Conservation (phyloP, 1,284 basidiomycete genomes). For the Pterula multifida region DNA sequence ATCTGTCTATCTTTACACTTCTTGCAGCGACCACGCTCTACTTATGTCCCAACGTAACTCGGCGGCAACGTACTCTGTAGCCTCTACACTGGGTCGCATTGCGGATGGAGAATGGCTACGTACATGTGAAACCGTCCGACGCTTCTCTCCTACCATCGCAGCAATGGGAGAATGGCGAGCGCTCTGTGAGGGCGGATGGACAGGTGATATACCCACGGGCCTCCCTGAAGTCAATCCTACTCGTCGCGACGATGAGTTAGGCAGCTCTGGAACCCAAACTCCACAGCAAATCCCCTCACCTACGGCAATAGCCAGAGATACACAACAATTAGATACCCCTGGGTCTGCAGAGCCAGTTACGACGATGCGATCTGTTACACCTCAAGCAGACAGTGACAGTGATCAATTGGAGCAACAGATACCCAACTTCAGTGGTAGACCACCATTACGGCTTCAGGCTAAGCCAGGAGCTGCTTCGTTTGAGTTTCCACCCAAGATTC, state of each 20-base stretch:
- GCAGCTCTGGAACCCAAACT: background rate
- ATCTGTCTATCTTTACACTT: slow-evolving; percentile 6
- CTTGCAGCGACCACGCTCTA: slow-evolving; percentile 49
- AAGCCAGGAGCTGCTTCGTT: slow-evolving; percentile 15
- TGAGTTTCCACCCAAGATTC: slow-evolving; percentile 24
- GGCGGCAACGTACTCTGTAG: slow-evolving; percentile 44
- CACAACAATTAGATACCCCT: too few relatives aligned
- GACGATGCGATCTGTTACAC: slow-evolving; percentile 9
- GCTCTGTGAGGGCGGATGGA: slow-evolving; percentile 66
- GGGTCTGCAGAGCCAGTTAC: slow-evolving; percentile 7
- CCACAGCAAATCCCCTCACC: too few relatives aligned
- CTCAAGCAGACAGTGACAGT: background rate
- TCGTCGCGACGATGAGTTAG: background rate
- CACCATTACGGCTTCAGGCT: slow-evolving; percentile 1
- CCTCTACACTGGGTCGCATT: slow-evolving; percentile 50
- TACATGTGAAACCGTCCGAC: slow-evolving; percentile 56
- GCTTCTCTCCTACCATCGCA: slow-evolving; percentile 53
- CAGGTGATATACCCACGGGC: slow-evolving; percentile 39
- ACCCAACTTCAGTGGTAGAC: slow-evolving; percentile 3
- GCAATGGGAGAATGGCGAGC: slow-evolving; percentile 57
- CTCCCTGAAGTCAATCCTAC: slow-evolving; percentile 29
- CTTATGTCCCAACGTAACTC: slow-evolving; percentile 50
- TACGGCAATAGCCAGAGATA: too few relatives aligned
- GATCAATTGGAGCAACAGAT: background rate
- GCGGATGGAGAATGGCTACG: slow-evolving; percentile 69